Percentiles rank a stretch among this genome's conserved stretches.
These are phyloP conservation scores for Chlorella sp. DNA, from an alignment of 139 green algal species.

Conservation along the genomic window DNA sequence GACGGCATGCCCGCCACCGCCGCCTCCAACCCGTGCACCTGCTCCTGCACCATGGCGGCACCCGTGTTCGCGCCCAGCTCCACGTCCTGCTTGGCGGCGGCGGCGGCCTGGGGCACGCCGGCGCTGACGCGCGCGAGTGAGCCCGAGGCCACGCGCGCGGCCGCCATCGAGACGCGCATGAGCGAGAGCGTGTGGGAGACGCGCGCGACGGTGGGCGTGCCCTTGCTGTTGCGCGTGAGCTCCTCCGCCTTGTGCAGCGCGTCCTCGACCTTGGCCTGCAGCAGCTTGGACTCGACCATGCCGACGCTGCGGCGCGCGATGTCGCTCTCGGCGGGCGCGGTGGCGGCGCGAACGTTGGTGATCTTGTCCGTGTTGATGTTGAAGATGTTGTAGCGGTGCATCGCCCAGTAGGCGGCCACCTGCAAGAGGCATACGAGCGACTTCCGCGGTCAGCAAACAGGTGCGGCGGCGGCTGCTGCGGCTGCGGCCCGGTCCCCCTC, in stretches of 20 bases:
- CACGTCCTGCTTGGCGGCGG: too few species aligned
- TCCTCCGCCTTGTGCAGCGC: constrained; percentile 6
- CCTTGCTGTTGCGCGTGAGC: not conserved
- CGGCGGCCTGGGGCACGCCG: too few species aligned
- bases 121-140: too few species aligned
- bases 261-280: constrained; percentile 14
- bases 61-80: too few species aligned
- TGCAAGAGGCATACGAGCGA: constrained; percentile 7
- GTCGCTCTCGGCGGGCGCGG: not conserved
- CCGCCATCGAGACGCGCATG: constrained; percentile 2
- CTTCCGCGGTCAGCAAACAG: not conserved
- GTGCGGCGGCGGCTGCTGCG: too few species aligned
- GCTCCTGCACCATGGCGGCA: too few species aligned
- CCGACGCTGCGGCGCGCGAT: not conserved
- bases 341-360: constrained; percentile 21
- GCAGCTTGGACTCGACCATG: constrained; percentile 19
- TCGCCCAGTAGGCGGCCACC: constrained; percentile 42
- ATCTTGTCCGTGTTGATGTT: constrained; percentile 24
- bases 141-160: too few species aligned
- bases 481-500: too few species aligned
- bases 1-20: constrained; percentile 5
- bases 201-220: constrained; percentile 8
- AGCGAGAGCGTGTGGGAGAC: constrained; percentile 19
- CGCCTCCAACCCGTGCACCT: constrained; percentile 11
- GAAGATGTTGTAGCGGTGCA: constrained; percentile 35